phyloP scores from a whole-genome alignment of 1,284 basidiomycete genomes.

The Trametes sp. region DNA sequence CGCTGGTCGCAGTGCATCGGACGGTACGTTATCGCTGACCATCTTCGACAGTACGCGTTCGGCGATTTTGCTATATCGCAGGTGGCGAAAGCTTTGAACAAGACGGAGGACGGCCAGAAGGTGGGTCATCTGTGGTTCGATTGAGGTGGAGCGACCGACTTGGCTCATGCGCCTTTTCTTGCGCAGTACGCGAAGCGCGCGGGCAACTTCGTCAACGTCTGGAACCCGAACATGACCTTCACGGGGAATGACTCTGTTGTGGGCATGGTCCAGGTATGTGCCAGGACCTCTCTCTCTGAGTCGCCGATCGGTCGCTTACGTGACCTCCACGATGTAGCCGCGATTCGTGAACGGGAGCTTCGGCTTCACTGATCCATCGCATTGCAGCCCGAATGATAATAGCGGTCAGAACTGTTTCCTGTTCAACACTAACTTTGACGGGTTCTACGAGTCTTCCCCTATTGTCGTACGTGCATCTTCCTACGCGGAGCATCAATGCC shows the following conservation, averaged over 20 bases:
- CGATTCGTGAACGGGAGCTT: slow-evolving; percentile 66
- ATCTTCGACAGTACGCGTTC: slow-evolving; percentile 56
- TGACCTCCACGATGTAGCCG: slow-evolving; percentile 54
- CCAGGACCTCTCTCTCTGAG: not conserved
- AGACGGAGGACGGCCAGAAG: slow-evolving; percentile 57
- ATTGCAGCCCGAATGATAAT: slow-evolving; percentile 70
- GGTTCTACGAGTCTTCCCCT: slow-evolving; percentile 72
- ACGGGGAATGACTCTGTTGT: slow-evolving; percentile 50
- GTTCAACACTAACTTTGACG: slow-evolving; percentile 62
- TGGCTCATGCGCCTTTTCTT: no score
- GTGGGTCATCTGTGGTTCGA: slow-evolving; percentile 37
- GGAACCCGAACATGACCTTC: slow-evolving; percentile 62
- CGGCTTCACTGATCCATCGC: slow-evolving; percentile 69
- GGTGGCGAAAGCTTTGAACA: slow-evolving; percentile 61
- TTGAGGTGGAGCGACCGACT: no score
- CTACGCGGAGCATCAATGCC: not conserved
- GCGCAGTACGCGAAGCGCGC: slow-evolving; percentile 60
- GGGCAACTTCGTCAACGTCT: slow-evolving; percentile 64
- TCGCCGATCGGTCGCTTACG: no score
- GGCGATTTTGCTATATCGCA: slow-evolving; percentile 71
- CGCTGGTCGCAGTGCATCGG: not conserved
- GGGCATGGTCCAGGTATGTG: slow-evolving; percentile 61
- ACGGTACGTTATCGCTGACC: no score
- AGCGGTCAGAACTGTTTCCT: slow-evolving; percentile 64
- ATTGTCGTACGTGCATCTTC: slow-evolving; percentile 54